Conservation (phyloP, 768 basidiomycete genomes). For the Termitomyces bulborhizus region DNA sequence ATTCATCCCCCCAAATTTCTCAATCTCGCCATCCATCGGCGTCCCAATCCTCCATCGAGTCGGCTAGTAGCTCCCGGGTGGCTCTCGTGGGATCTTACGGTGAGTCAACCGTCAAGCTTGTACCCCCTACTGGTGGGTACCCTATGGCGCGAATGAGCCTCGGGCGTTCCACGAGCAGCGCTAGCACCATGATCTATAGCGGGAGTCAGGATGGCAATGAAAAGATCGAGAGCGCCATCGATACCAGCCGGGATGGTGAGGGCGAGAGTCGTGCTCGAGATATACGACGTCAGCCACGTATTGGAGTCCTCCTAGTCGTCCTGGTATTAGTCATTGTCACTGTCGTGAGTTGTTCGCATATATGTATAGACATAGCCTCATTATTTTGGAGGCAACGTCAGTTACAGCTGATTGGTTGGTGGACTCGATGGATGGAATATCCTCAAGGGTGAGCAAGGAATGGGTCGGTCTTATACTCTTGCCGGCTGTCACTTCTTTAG, state of each 20-base stretch:
- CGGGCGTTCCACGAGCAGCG: not conserved
- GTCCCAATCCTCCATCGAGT: not conserved
- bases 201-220: constrained; percentile 5
- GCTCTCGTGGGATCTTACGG: constrained; percentile 6
- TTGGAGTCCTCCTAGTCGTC: constrained; percentile 56
- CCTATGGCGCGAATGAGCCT: constrained; percentile 5
- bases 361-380: not conserved
- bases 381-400: constrained; percentile 37
- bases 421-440: constrained; percentile 76
- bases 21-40: not conserved
- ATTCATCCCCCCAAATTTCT: not conserved
- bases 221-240: constrained; percentile 2
- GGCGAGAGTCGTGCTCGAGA: not conserved
- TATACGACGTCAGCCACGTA: constrained; percentile 36
- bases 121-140: constrained; percentile 5
- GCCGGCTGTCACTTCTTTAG: constrained; percentile 76
- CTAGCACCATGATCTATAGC: not conserved
- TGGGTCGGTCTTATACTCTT: constrained; percentile 88
- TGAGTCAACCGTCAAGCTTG: constrained; percentile 14
- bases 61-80: not conserved
- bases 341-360: constrained; percentile 37
- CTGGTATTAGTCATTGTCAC: constrained; percentile 54
- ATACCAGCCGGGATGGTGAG: not conserved
- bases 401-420: constrained; percentile 68
- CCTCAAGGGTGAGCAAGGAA: constrained; percentile 67